Base-by-base conservation (phyloP, 371 early-diverging fungal genomes). In the Mortierella sp. region DNA sequence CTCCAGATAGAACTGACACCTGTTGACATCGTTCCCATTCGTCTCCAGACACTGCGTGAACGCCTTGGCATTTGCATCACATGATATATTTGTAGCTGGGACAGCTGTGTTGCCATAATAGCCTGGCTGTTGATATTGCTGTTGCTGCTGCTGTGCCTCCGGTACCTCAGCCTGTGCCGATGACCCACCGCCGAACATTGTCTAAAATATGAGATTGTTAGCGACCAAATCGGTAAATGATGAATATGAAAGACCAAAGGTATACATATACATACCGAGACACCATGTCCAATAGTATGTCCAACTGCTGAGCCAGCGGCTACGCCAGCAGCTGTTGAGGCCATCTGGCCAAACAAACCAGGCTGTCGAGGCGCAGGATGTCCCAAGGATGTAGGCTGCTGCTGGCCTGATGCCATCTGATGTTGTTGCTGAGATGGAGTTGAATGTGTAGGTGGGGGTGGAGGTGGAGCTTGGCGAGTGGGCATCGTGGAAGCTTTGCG, bases 291-390 rank as follows among this genome's bases (percentile, higher is more conserved):
- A 60, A 93, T 69, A 35, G 88, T 89, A 69, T 92, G 93, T 56
- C 93, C 95, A 31, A 93, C 90, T 34, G 96, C 91, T 35, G 90
- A 89, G 71, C 96, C 97, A 28, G 96, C 93, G 66, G 96, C 98
- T 59, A 96, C 96, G 85, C 96, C 96, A 62, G 94, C 98, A 45
- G 96, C 98, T 28, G 96, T 96, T 22, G 95, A 86, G 23, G 96
- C 96, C 94, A 95, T 93, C 76, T 95, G 93, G 54, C 92, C 94
- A 82, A 96, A 93, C 57, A 97, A 75, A 61, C 96, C 88, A 7
- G 90, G 90, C 75, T 89, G 87, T 71, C 79, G 82, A 10, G 84
- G 85, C 66, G 53, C 29, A 23, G 62, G 58, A n/a, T 70, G 51
- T 8, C 59, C 53, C 59, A 59, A 42, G 32, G 42, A 29, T 26